These are phyloP conservation scores for Lodderomyces margitis DNA, from an alignment of 1,139 yeast species.

Conservation along the genomic window DNA sequence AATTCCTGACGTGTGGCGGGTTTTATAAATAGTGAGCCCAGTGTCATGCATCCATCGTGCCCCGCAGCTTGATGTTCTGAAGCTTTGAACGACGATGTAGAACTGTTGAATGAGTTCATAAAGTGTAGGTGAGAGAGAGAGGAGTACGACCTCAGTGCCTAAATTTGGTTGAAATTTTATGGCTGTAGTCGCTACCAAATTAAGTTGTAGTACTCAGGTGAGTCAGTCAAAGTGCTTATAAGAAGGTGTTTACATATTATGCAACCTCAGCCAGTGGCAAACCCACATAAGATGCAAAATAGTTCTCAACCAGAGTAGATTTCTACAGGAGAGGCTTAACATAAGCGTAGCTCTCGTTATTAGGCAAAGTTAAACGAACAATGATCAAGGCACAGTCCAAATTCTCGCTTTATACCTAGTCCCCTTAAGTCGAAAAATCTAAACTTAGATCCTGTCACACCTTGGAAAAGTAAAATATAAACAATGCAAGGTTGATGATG, in stretches of 20 bases:
- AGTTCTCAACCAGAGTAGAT: no score
- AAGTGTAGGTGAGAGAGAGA: background rate
- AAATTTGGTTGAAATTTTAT: background rate
- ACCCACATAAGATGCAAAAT: no score
- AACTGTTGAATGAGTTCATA: background rate
- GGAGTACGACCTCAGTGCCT: background rate
- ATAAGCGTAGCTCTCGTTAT: no score
- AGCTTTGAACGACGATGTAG: constrained; percentile 13
- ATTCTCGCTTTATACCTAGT: no score
- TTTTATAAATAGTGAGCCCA: constrained; percentile 62
- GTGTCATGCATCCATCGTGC: constrained; percentile 73
- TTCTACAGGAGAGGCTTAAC: no score
- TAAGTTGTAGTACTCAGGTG: no score
- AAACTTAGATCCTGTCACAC: background rate
- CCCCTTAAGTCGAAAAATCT: no score
- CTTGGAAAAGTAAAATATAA: background rate
- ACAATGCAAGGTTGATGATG: background rate
- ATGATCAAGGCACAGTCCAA: no score
- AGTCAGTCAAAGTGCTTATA: no score
- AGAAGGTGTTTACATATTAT: no score
- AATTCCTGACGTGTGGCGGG: constrained; percentile 63
- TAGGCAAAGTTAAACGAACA: no score
- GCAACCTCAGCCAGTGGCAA: no score
- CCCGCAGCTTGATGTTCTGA: constrained; percentile 74
- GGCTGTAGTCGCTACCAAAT: background rate